A percentile compares a stretch with the other conserved stretches of the same genome.
These are phyloP conservation scores for Marchantia polymorpha DNA, from an alignment of 225 moss, liverwort and hornwort species.

Conservation along the genomic window DNA sequence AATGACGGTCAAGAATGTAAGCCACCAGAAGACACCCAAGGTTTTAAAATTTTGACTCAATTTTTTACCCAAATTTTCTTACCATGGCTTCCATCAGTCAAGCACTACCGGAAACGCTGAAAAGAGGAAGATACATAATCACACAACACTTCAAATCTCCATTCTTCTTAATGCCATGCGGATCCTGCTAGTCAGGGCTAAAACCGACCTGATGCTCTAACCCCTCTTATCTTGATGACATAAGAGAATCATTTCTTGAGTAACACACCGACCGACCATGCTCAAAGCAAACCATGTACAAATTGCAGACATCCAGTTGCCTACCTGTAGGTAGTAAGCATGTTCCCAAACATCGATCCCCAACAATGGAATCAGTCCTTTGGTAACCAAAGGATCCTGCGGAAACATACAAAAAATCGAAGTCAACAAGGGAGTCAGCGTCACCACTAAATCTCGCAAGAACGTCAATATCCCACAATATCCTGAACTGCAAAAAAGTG, in stretches of 20 bases:
- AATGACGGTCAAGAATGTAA: too few species aligned
- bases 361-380: slow-evolving; percentile 78
- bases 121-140: too few species aligned
- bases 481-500: neutral
- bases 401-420: neutral
- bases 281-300: too few species aligned
- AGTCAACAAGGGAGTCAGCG: neutral
- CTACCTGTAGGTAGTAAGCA: slow-evolving; percentile 97
- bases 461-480: neutral
- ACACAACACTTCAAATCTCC: too few species aligned
- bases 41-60: too few species aligned
- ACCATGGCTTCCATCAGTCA: too few species aligned
- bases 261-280: too few species aligned
- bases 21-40: too few species aligned
- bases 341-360: slow-evolving; percentile 99
- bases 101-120: too few species aligned
- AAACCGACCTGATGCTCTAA: neutral
- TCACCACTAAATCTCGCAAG: neutral
- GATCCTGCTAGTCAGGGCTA: too few species aligned
- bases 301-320: neutral
- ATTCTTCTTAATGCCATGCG: too few species aligned
- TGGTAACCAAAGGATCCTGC: slow-evolving; percentile 63
- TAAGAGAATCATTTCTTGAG: neutral
- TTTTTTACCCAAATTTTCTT: too few species aligned
- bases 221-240: neutral